These are phyloP conservation scores for Lachnellula occidentalis DNA, from an alignment of 2,329 filamentous ascomycete species.

Conservation along the genomic window DNA sequence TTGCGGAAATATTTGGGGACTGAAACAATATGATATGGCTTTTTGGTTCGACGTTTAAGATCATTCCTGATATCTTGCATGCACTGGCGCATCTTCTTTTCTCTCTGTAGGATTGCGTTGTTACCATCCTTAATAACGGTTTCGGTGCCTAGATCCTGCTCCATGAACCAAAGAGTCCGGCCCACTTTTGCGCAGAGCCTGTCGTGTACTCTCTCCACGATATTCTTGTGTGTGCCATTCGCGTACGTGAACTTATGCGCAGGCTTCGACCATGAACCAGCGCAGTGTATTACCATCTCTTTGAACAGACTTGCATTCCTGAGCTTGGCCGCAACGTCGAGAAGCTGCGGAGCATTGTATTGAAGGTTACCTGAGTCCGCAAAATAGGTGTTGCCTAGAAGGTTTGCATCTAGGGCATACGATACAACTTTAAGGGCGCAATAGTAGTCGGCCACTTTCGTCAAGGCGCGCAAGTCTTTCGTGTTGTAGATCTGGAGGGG, in stretches of 20 bases:
- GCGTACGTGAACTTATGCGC: background rate
- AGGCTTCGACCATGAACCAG: background rate
- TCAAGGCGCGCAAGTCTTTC: background rate
- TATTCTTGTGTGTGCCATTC: background rate
- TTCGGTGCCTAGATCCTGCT: background rate
- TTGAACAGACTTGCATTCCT: background rate
- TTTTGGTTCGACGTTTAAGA: too few relatives aligned
- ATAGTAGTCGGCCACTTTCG: background rate
- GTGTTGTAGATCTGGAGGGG: background rate
- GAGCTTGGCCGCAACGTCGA: background rate
- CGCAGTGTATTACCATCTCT: background rate
- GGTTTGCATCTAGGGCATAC: background rate
- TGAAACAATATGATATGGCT: too few relatives aligned
- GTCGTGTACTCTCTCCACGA: background rate
- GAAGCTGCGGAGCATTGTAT: background rate
- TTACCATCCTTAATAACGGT: too few relatives aligned
- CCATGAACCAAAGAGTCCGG: background rate
- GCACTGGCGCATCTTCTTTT: too few relatives aligned
- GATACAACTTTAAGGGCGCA: background rate
- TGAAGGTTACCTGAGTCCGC: fast-evolving
- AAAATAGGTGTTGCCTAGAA: background rate
- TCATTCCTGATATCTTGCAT: too few relatives aligned
- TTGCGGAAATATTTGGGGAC: too few relatives aligned
- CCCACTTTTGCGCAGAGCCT: background rate
- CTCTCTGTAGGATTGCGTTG: too few relatives aligned